These are phyloP conservation scores for Talaromyces sp. DNA, from an alignment of 2,329 filamentous ascomycete genomes.

Conservation along the genomic window DNA sequence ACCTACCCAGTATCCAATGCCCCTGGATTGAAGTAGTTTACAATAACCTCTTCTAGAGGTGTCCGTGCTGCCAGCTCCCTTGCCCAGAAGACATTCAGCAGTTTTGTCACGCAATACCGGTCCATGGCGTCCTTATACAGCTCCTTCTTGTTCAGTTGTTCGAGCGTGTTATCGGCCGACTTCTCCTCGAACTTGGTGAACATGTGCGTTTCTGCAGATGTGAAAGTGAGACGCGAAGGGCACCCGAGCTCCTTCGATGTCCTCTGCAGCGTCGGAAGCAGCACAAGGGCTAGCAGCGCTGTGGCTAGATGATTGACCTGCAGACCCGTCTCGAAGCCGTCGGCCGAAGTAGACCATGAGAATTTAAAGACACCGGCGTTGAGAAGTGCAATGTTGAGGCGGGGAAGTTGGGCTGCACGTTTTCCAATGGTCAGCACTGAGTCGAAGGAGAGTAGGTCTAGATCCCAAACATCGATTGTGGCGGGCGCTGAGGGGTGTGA, in stretches of 20 bases:
- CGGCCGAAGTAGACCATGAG: neutral
- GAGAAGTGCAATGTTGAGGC: slow-evolving; percentile 1
- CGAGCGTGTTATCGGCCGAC: neutral
- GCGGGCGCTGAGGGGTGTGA: neutral
- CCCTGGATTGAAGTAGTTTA: slow-evolving; percentile 4
- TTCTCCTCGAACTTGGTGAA: neutral
- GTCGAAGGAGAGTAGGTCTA: neutral
- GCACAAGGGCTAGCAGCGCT: neutral
- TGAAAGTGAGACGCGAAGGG: slow-evolving; percentile 5
- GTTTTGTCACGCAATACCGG: neutral
- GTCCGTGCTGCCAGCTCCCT: neutral
- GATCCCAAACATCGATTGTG: neutral
- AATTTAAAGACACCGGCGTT: slow-evolving; percentile 1
- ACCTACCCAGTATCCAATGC: neutral
- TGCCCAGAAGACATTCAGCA: slow-evolving; percentile 8
- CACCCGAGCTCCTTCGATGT: neutral
- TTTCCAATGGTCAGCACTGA: neutral
- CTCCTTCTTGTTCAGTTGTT: neutral
- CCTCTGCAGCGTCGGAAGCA: neutral
- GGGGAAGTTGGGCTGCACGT: neutral
- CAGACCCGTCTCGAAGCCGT: neutral
- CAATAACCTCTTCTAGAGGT: neutral
- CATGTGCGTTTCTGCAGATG: slow-evolving; percentile 3
- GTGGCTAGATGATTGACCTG: slow-evolving; percentile 4
- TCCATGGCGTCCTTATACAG: neutral